phyloP scores from a whole-genome alignment of 2,329 filamentous ascomycete species.

The Fusarium sp. region DNA sequence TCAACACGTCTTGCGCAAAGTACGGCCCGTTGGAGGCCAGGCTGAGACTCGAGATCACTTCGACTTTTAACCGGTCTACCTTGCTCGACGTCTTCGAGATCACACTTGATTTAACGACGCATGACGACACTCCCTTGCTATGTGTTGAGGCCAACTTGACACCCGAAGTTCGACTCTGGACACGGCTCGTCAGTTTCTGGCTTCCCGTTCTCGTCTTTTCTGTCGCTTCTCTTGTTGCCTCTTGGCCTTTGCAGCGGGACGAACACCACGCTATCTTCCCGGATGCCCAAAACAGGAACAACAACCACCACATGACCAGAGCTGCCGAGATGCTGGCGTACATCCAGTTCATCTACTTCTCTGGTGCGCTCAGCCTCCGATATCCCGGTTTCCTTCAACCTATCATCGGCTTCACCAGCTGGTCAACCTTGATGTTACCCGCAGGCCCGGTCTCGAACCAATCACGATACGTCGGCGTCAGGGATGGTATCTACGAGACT shows the following conservation, averaged over 20 bases:
- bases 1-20: conserved; percentile 17
- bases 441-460: conserved; percentile 40
- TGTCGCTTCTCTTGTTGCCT: not conserved
- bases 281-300: not conserved
- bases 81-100: conserved; percentile 21
- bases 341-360: conserved; percentile 79
- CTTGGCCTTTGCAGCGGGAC: not conserved
- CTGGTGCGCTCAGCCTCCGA: conserved; percentile 73
- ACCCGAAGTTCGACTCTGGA: not conserved
- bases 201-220: conserved; percentile 12
- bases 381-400: conserved; percentile 83
- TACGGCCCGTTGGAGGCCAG: not conserved
- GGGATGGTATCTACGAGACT: conserved; percentile 72
- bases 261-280: not conserved
- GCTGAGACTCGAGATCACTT: conserved; percentile 3
- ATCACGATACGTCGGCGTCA: conserved; percentile 42
- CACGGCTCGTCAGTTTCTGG: conserved; percentile 24
- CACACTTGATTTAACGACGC: not conserved
- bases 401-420: conserved; percentile 73
- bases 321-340: conserved; percentile 73
- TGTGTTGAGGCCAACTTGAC: conserved; percentile 10
- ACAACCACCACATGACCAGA: not conserved
- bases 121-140: not conserved
- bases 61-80: conserved; percentile 8
- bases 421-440: conserved; percentile 74